Evolutionary conservation across 139 green algal species (phyloP).

Genomic region (Micractinium conductrix): DNA sequence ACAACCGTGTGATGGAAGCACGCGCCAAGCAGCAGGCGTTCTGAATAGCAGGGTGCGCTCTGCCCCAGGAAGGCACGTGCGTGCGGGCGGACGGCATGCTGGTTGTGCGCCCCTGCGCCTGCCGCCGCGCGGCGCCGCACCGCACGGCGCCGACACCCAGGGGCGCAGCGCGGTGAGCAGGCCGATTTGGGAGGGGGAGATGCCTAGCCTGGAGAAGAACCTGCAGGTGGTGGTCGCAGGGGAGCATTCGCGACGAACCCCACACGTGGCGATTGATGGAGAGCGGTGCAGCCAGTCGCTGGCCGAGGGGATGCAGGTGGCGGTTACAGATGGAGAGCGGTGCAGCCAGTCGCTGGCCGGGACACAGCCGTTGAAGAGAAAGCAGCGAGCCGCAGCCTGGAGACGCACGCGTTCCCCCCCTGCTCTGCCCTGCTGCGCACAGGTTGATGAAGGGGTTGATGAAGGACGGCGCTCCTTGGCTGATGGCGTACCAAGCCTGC

Average conservation of each 20-base stretch:
- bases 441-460: conserved; percentile 35
- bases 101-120: neutral
- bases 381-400: neutral
- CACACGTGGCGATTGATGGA: too few relatives aligned
- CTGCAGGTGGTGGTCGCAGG: too few relatives aligned
- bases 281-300: neutral
- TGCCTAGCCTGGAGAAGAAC: neutral
- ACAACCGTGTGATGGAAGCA: too few relatives aligned
- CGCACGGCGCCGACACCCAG: conserved; percentile 23
- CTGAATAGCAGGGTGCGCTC: too few relatives aligned
- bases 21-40: neutral
- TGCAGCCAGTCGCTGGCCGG: neutral
- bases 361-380: neutral
- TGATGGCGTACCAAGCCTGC: conserved; percentile 31
- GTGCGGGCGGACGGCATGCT: neutral
- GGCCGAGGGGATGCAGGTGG: too few relatives aligned
- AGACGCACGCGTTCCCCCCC: neutral
- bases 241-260: too few relatives aligned
- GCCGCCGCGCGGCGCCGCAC: neutral
- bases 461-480: neutral
- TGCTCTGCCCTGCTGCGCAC: neutral
- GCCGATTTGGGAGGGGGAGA: conserved; percentile 19
- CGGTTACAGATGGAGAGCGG: fast-evolving
- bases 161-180: conserved; percentile 28
- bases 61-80: neutral